Conservation (phyloP, 192 early-diverging fungal genomes). For the Backusella mclennaniae region DNA sequence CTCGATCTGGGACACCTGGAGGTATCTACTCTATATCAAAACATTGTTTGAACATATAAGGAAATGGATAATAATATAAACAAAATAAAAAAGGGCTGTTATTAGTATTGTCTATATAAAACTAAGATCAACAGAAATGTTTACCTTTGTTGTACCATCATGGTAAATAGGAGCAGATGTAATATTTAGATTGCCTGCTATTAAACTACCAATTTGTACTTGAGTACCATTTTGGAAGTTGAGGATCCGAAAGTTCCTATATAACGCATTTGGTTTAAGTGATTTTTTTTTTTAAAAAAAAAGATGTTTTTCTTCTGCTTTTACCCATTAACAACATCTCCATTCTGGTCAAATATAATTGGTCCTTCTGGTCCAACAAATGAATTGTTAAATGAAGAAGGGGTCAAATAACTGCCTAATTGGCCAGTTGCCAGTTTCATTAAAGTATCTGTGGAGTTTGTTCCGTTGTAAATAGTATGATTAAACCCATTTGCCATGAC, state of each 20-base stretch:
- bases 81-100: not conserved
- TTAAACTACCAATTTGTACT: conserved; percentile 40
- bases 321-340: conserved; percentile 39
- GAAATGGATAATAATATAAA: not conserved
- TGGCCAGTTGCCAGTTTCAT: conserved; percentile 30
- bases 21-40: conserved; percentile 26
- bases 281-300: not conserved
- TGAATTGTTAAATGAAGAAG: conserved; percentile 40
- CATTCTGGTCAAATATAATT: conserved; percentile 45
- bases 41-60: not conserved
- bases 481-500: conserved; percentile 45
- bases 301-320: not conserved
- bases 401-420: conserved; percentile 37
- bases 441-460: conserved; percentile 21
- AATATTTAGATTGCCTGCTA: conserved; percentile 38
- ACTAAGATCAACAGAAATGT: not conserved
- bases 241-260: conserved; percentile 43
- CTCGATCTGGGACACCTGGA: conserved; percentile 34
- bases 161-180: conserved; percentile 42
- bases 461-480: conserved; percentile 35
- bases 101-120: not conserved
- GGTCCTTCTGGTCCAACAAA: conserved; percentile 48
- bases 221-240: conserved; percentile 42
- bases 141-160: conserved; percentile 44
- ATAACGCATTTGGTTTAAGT: not conserved